Evolutionary conservation across 352 stramenopile genomes (phyloP).

Genomic region (Globisporangium spinosum): DNA sequence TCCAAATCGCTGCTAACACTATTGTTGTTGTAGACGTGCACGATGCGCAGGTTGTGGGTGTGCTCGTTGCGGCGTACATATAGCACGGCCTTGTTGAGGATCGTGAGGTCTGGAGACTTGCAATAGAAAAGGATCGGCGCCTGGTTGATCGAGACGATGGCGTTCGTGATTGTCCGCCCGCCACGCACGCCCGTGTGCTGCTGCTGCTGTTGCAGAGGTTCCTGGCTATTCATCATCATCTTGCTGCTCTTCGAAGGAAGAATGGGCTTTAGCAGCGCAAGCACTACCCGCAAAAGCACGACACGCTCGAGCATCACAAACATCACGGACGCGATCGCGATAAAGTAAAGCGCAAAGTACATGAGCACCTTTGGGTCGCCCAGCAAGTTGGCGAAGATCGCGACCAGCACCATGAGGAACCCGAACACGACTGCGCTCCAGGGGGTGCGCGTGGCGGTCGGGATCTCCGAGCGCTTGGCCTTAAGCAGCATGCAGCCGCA

Average conservation of each 20-base stretch:
- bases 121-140: conserved; percentile 85
- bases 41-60: conserved; percentile 79
- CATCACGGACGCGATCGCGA: conserved; percentile 34
- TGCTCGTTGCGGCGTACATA: conserved; percentile 88
- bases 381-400: conserved; percentile 48
- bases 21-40: conserved; percentile 54
- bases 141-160: conserved; percentile 45
- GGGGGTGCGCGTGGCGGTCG: conserved; percentile 52
- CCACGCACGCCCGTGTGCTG: conserved; percentile 39
- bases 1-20: conserved; percentile 1
- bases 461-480: conserved; percentile 76
- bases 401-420: conserved; percentile 39
- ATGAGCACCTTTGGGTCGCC: conserved; percentile 42
- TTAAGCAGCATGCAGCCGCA: conserved; percentile 83
- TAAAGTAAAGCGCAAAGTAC: conserved; percentile 56
- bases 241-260: conserved; percentile 28
- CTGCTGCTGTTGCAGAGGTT: conserved; percentile 1
- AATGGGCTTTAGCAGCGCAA: conserved; percentile 35
- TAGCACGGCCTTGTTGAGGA: conserved; percentile 89
- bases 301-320: conserved; percentile 56
- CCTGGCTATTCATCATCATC: background rate
- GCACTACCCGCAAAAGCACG: conserved; percentile 26
- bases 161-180: conserved; percentile 41
- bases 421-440: conserved; percentile 44
- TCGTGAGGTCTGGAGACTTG: conserved; percentile 81